Percentiles rank a stretch among this genome's conserved stretches.
phyloP scores from a whole-genome alignment of 495 filamentous ascomycete genomes.

The Penicillium desertorum region DNA sequence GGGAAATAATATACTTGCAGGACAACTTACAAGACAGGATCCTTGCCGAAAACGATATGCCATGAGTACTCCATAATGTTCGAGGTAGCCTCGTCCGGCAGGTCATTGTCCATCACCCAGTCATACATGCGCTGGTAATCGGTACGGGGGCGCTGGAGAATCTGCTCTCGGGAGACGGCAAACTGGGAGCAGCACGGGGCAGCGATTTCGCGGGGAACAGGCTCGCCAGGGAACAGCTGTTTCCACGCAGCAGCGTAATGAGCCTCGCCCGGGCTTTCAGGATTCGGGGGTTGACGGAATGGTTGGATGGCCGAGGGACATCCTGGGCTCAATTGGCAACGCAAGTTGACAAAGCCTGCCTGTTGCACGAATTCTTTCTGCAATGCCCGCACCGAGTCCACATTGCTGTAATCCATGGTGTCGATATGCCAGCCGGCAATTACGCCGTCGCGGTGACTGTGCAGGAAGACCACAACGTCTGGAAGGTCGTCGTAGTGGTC shows the following conservation, averaged over 20 bases:
- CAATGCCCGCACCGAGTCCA: constrained; percentile 41
- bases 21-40: constrained; percentile 48
- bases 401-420: constrained; percentile 44
- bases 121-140: constrained; percentile 59
- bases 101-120: constrained; percentile 56
- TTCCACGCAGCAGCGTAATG: constrained; percentile 46
- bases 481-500: constrained; percentile 50
- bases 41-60: constrained; percentile 56
- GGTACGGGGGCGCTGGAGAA: constrained; percentile 46
- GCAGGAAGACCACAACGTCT: constrained; percentile 42
- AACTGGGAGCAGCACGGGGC: constrained; percentile 70
- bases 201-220: constrained; percentile 50
- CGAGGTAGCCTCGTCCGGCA: constrained; percentile 46
- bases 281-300: constrained; percentile 44
- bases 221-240: constrained; percentile 42
- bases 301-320: constrained; percentile 46
- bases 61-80: constrained; percentile 55
- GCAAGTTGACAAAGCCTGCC: constrained; percentile 45
- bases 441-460: constrained; percentile 43
- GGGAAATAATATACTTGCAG: not conserved
- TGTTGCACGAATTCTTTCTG: constrained; percentile 36
- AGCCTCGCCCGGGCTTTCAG: constrained; percentile 50
- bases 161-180: constrained; percentile 56
- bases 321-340: constrained; percentile 43
- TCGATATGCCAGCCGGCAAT: constrained; percentile 50